phyloP scores from a whole-genome alignment of 129 eudicot genomes.

The Oenanthe sinensis region DNA sequence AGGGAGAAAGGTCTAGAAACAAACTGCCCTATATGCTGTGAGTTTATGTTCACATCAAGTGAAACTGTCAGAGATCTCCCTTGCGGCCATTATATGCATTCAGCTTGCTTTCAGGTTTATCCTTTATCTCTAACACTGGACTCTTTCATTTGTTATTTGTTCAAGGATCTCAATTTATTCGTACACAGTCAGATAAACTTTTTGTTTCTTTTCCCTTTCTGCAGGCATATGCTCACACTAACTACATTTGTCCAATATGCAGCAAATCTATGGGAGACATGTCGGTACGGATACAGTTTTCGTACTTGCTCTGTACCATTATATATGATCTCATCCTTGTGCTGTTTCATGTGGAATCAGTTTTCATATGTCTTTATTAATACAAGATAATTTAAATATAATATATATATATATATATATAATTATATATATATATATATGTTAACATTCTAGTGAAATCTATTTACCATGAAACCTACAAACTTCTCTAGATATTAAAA shows the following conservation, averaged over 20 bases:
- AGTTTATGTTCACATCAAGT: slow-evolving; percentile 44
- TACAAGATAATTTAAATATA: not conserved
- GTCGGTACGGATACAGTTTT: slow-evolving; percentile 29
- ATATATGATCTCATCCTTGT: not conserved
- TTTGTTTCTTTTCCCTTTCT: not conserved
- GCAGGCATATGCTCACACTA: slow-evolving; percentile 41
- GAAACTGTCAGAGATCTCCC: slow-evolving; percentile 42
- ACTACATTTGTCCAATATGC: slow-evolving; percentile 41
- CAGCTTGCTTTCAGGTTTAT: slow-evolving; percentile 46
- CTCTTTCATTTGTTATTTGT: not conserved
- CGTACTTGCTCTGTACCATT: not conserved
- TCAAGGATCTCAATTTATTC: not conserved
- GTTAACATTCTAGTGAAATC: too few relatives aligned
- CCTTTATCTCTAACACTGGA: not conserved
- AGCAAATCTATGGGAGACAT: slow-evolving; percentile 47
- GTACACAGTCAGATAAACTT: not conserved
- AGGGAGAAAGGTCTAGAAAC: slow-evolving; percentile 42
- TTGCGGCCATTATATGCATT: slow-evolving; percentile 47
- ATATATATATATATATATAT: not conserved
- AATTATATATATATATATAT: too few relatives aligned
- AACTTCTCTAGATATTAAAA: too few relatives aligned
- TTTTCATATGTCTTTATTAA: not conserved
- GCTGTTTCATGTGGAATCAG: not conserved
- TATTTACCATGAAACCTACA: too few relatives aligned
- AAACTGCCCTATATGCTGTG: slow-evolving; percentile 50